Percentiles rank a stretch among this genome's conserved stretches.
Conservation (phyloP, 257 asterid genomes). For the Solanum neorickii region DNA sequence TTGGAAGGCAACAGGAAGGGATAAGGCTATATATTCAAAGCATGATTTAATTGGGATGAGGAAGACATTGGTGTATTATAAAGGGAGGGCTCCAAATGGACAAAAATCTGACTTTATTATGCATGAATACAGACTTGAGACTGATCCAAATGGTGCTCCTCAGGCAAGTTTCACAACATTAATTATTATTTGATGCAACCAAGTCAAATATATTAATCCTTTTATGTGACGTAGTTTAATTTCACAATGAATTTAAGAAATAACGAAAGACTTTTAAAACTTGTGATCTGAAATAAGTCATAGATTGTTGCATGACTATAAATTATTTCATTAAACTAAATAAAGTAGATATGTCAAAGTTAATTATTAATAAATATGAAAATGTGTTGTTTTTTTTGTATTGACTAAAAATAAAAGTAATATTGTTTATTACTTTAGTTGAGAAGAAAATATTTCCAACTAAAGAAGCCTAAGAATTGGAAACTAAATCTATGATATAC, state of each 20-base stretch:
- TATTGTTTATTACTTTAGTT: background rate
- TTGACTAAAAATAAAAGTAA: too few species aligned
- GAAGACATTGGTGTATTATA: slow-evolving; percentile 74
- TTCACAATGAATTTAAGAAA: too few species aligned
- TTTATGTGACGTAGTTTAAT: too few species aligned
- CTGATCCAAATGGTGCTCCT: slow-evolving; percentile 77
- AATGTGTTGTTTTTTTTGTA: too few species aligned
- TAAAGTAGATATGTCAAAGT: too few species aligned
- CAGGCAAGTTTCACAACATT: slow-evolving; percentile 41
- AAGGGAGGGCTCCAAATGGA: slow-evolving; percentile 94
- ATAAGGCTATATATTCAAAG: slow-evolving; percentile 81
- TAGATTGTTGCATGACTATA: too few species aligned
- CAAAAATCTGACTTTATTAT: slow-evolving; percentile 90
- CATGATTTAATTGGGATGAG: slow-evolving; percentile 84
- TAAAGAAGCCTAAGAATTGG: background rate
- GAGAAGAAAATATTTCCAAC: background rate
- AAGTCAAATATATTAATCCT: background rate
- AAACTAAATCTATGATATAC: background rate
- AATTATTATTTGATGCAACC: background rate
- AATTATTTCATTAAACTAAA: too few species aligned
- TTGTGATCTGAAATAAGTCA: too few species aligned
- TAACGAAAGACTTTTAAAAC: rapidly evolving
- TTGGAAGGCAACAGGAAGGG: slow-evolving; percentile 98
- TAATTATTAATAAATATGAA: too few species aligned
- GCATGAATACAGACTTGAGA: slow-evolving; percentile 90